Evolutionary conservation across 306 rosid species (phyloP), one percentile per base, ranked within the genome.

Genomic region (Ammopiptanthus mongolicus): DNA sequence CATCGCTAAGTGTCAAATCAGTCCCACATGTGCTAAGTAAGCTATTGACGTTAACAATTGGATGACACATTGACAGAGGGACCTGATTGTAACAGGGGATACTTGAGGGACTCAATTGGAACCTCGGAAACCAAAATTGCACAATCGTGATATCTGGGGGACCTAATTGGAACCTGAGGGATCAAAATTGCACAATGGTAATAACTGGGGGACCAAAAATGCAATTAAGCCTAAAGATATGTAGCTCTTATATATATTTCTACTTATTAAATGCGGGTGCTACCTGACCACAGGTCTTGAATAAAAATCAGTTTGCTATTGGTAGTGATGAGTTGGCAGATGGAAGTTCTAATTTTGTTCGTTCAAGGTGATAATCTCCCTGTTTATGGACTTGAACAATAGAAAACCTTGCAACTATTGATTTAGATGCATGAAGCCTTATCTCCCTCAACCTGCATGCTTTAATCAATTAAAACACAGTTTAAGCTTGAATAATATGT

Each of bases 331-430:
- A 79, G 55, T 34, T 82, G 47, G 74, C 79, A 19, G 84, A 72
- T 68, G 88, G 74, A 87, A 83, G 72, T 82, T 52, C 42, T 21
- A 64, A 71, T 76, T 72, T 84, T 50, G 82, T 72, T 78, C 86
- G 83, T 78, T 86, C 91, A 81, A 92, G 97, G 94, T 87, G 83
- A 83, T 69, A 71, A 75, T 25, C 58, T 33, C 28, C 28, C 9
- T 47, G 48, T 46, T 18, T 57, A 44, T 50, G 22, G 17, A 14
- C 65, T 58, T 29, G 51, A 57, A 78, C 6, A 41, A 47, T 39
- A 18, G 34, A 52, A 60, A 46, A 44, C 15, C 9, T 70, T 62
- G 36, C 34, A 34, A 65, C 65, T 33, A 15, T 31, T 55, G 34
- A 44, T 25, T 71, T 81, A 65, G 71, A 62, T 74, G 5, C 36